phyloP scores from a whole-genome alignment of 139 green algal genomes.

The Limnomonas spitsbergensis region DNA sequence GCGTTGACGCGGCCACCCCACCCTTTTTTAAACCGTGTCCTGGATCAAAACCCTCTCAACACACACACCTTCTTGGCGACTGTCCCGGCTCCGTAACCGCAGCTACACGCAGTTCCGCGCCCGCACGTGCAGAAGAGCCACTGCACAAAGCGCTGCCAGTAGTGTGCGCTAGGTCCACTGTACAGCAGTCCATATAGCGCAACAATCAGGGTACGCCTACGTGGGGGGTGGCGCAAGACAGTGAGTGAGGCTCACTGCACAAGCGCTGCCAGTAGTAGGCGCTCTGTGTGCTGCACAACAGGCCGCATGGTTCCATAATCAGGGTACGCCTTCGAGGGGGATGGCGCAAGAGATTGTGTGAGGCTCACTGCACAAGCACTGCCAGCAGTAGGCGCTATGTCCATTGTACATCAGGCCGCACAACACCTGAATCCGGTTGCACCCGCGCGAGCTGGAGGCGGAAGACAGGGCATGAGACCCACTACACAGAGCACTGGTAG shows the following conservation, averaged over 20 bases:
- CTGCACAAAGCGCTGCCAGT: conserved; percentile 45
- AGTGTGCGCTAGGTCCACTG: conserved; percentile 37
- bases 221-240: conserved; percentile 11
- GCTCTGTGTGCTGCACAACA: conserved; percentile 36
- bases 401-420: conserved; percentile 55
- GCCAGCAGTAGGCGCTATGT: conserved; percentile 50
- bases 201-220: conserved; percentile 40
- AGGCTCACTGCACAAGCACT: conserved; percentile 29
- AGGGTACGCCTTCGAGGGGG: conserved; percentile 36
- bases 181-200: conserved; percentile 61
- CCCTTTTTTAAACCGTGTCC: too few relatives aligned
- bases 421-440: conserved; percentile 42
- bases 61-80: conserved; percentile 7
- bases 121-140: conserved; percentile 6
- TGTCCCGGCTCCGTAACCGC: neutral
- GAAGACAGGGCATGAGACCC: neutral
- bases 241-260: conserved; percentile 17
- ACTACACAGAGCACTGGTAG: conserved; percentile 45
- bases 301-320: conserved; percentile 54
- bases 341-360: neutral
- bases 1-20: too few relatives aligned
- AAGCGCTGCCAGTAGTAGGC: conserved; percentile 54
- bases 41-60: too few relatives aligned
- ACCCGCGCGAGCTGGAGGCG: conserved; percentile 18
- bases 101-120: neutral